Evolutionary conservation across 2,329 filamentous ascomycete genomes (phyloP).

Genomic region (Cercospora sp.): DNA sequence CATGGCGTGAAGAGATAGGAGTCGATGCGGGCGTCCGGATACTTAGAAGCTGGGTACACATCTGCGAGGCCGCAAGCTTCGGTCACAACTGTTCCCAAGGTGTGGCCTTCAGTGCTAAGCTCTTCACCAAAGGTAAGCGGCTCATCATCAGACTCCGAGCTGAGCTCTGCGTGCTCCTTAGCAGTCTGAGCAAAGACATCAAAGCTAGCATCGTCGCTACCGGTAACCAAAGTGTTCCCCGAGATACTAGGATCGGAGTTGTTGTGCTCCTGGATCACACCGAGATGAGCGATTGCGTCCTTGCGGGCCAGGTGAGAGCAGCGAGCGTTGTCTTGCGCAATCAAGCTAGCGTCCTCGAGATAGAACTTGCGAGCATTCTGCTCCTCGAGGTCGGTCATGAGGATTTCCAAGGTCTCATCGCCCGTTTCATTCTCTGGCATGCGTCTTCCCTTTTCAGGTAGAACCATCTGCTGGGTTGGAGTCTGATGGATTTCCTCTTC

Average conservation of each 20-base stretch:
- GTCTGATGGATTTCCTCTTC: conserved; percentile 54
- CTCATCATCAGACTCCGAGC: conserved; percentile 53
- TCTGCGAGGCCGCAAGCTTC: conserved; percentile 85
- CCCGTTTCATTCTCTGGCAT: conserved; percentile 38
- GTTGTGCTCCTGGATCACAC: conserved; percentile 58
- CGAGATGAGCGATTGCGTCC: conserved; percentile 60
- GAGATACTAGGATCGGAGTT: conserved; percentile 41
- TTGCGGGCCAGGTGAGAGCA: conserved; percentile 65
- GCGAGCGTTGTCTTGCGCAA: conserved; percentile 77
- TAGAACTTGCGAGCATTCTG: conserved; percentile 68
- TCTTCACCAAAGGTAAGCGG: conserved; percentile 65
- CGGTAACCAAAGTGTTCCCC: conserved; percentile 40
- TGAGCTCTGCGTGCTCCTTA: conserved; percentile 61
- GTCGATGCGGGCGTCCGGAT: conserved; percentile 90
- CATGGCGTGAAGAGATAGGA: conserved; percentile 96
- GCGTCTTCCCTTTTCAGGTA: conserved; percentile 56
- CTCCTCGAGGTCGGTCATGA: conserved; percentile 69
- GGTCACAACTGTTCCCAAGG: conserved; percentile 87
- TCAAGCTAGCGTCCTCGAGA: conserved; percentile 80
- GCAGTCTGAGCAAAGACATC: conserved; percentile 81
- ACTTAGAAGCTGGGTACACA: conserved; percentile 82
- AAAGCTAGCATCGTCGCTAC: conserved; percentile 55
- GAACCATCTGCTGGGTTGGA: conserved; percentile 59
- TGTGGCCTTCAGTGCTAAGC: conserved; percentile 88
- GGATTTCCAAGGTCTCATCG: conserved; percentile 73